Evolutionary conservation across 2,329 filamentous ascomycete genomes (phyloP).

Genomic region (Ambrosiella cleistominuta): DNA sequence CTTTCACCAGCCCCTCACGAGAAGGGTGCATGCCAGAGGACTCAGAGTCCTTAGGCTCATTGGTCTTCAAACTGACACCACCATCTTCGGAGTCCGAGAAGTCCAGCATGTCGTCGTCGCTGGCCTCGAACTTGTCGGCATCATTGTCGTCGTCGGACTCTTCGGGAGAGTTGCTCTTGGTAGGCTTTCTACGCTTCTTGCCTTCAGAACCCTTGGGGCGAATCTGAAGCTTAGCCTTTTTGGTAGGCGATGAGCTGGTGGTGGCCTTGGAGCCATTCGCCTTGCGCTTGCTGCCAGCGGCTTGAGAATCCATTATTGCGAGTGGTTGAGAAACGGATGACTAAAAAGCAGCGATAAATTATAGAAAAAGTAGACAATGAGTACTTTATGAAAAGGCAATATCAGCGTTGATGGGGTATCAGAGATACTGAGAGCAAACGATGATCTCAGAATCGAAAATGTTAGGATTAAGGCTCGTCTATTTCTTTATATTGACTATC

Average conservation of each 20-base stretch:
- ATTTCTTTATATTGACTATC: background rate
- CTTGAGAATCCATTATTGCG: slow-evolving; percentile 19
- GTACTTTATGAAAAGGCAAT: background rate
- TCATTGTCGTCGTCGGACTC: slow-evolving; percentile 23
- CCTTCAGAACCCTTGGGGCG: slow-evolving; percentile 17
- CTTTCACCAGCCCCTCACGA: slow-evolving; percentile 8
- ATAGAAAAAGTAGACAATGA: background rate
- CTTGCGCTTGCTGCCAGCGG: slow-evolving; percentile 40
- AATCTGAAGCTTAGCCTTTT: slow-evolving; percentile 33
- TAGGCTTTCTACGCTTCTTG: slow-evolving; percentile 14
- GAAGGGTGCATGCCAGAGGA: slow-evolving; percentile 11
- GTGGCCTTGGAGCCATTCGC: slow-evolving; percentile 28
- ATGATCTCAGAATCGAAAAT: background rate
- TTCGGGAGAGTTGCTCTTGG: slow-evolving; percentile 17
- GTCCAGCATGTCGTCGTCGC: slow-evolving; percentile 26
- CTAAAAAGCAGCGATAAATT: background rate
- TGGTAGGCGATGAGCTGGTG: slow-evolving; percentile 24
- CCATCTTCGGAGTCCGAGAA: slow-evolving; percentile 36
- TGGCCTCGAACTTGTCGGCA: slow-evolving; percentile 23
- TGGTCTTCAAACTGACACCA: slow-evolving; percentile 28
- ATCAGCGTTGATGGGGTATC: background rate
- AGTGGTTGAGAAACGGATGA: background rate
- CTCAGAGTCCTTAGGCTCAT: slow-evolving; percentile 21
- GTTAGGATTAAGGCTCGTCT: background rate
- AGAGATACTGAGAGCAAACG: background rate